phyloP scores from a whole-genome alignment of 257 asterid species.

The Nicotiana noctiflora region DNA sequence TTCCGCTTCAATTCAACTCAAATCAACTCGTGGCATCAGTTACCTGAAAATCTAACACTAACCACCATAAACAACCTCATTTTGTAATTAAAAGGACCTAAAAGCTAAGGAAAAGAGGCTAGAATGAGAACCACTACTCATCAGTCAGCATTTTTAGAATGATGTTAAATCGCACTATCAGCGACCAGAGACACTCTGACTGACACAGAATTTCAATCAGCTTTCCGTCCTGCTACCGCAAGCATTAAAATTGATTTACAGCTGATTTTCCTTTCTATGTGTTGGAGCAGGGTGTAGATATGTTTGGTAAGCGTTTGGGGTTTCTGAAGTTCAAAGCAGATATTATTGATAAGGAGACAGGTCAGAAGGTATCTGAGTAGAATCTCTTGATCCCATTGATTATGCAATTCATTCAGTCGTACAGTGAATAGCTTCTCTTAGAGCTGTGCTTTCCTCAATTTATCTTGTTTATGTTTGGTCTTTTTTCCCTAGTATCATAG shows the following conservation, averaged over 20 bases:
- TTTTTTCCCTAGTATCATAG: not conserved
- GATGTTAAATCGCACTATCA: not conserved
- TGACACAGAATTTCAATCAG: not conserved
- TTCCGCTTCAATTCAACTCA: no score
- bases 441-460: not conserved
- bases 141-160: no score
- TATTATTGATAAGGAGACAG: conserved; percentile 62
- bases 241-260: not conserved
- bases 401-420: conserved; percentile 1
- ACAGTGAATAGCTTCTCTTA: not conserved
- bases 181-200: not conserved
- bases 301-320: conserved; percentile 92
- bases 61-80: no score
- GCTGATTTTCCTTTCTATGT: conserved; percentile 12
- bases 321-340: conserved; percentile 91
- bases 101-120: no score
- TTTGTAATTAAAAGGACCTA: no score
- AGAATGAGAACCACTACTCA: no score
- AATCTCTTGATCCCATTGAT: not conserved
- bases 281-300: conserved; percentile 65
- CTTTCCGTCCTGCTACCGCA: not conserved
- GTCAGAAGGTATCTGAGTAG: conserved; percentile 43
- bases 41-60: no score
- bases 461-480: not conserved
- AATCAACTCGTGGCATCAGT: no score